A percentile compares a stretch with the other conserved stretches of the same genome.
phyloP scores from a whole-genome alignment of 805 yeast species.

The Priceomyces fermenticarens region DNA sequence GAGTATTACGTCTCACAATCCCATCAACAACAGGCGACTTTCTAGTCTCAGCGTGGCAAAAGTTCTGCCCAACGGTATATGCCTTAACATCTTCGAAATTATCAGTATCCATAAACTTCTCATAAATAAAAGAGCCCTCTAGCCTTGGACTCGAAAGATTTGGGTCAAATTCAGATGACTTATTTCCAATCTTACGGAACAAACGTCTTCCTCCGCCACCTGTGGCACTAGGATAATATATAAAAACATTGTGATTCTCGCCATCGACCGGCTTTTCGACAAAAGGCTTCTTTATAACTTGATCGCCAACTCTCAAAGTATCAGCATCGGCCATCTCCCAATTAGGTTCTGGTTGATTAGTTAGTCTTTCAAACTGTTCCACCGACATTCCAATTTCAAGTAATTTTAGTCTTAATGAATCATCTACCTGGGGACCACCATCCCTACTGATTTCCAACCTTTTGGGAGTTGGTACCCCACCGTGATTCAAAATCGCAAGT shows the following conservation, averaged over 20 bases:
- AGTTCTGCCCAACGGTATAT: slow-evolving; percentile 87
- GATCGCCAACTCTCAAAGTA: slow-evolving; percentile 72
- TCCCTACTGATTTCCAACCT: slow-evolving; percentile 90
- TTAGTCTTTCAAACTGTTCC: slow-evolving; percentile 55
- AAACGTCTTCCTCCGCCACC: slow-evolving; percentile 98
- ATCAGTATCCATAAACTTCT: slow-evolving; percentile 95
- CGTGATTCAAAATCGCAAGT: slow-evolving; percentile 69
- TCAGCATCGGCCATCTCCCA: slow-evolving; percentile 86
- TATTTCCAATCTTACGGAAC: slow-evolving; percentile 95
- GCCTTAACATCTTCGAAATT: slow-evolving; percentile 98
- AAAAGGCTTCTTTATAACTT: slow-evolving; percentile 77
- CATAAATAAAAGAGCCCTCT: slow-evolving; percentile 88
- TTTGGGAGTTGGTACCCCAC: slow-evolving; percentile 85
- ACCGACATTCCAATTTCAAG: slow-evolving; percentile 37
- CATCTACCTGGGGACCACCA: slow-evolving; percentile 88
- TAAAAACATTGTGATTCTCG: slow-evolving; percentile 94
- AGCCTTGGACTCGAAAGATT: slow-evolving; percentile 70
- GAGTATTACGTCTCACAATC: slow-evolving; percentile 92
- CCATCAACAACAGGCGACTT: slow-evolving; percentile 99
- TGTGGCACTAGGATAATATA: slow-evolving; percentile 79
- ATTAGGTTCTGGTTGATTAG: slow-evolving; percentile 67
- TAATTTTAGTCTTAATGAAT: slow-evolving; percentile 47
- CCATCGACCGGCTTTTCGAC: slow-evolving; percentile 99
- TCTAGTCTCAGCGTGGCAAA: slow-evolving; percentile 97
- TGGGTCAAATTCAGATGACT: slow-evolving; percentile 94